Base-by-base conservation (phyloP, 352 stramenopile species). In the Globisporangium solare region DNA sequence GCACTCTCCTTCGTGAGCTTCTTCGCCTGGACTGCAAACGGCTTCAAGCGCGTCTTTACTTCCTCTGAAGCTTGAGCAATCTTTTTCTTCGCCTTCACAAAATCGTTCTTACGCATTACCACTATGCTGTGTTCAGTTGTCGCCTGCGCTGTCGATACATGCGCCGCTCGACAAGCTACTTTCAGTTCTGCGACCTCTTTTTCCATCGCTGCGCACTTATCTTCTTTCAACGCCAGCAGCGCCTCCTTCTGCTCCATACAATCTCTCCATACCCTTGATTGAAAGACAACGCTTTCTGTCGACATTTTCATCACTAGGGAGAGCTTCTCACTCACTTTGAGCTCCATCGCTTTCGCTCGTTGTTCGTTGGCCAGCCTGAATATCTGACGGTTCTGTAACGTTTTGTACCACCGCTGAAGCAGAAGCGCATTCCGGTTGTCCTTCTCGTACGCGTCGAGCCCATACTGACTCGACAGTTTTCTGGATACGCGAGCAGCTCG, bases 201-300 rank as follows among this genome's bases (percentile, higher is more conserved):
- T 55, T 87, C 78, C 50, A 83, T 64, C 13, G 59, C 70, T 6
- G 64, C 42, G 15, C 61, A 78, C 14, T 73, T 63, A 2, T 60
- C 58, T 40, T 89, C 76, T 51, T 79, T 66, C 42, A 88, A 64
- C 27, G 61, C 72, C 10, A 54, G 53, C 35, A 88, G 60, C 35
- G 73, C 47, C 22, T 71, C 18, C 43, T 79, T 81, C 40, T 69
- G 61, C 50, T 82, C 80, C 18, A 86, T 58, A 20, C 76, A 86
- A 49, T 89, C 79, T 1, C 71, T 70, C 83, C 83, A 92, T 15
- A 90, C 78, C 7, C 67, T 67, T 40, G 83, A 76, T 46, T 88
- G 83, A 55, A 88, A 92, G 13, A 87, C 57, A 20, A 86, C 73
- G 56, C 67, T 73, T 20, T 62, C 64, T 15, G 61, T 73, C 45